These are phyloP conservation scores for Debaryomyces nepalensis DNA, from an alignment of 1,139 yeast species.

Conservation along the genomic window DNA sequence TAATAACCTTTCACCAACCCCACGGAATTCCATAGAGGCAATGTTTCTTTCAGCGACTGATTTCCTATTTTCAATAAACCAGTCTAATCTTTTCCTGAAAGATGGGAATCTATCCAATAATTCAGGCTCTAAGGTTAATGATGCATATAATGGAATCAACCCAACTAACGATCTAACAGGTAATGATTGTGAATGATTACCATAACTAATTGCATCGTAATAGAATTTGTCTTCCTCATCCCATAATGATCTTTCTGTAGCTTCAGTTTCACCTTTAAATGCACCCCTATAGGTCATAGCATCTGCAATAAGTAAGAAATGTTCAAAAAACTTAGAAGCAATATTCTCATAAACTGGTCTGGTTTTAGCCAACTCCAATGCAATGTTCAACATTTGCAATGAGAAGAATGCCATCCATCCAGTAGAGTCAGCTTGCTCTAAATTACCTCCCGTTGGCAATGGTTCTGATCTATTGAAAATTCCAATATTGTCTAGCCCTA, in stretches of 20 bases:
- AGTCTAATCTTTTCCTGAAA: constrained; percentile 81
- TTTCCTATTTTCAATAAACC: constrained; percentile 80
- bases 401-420: constrained; percentile 99
- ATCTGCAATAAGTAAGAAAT: constrained; percentile 89
- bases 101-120: constrained; percentile 78
- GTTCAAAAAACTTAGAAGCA: constrained; percentile 95
- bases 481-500: constrained; percentile 94
- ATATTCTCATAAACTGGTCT: constrained; percentile 91
- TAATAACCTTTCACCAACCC: constrained; percentile 83
- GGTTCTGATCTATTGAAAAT: constrained; percentile 94
- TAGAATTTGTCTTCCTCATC: constrained; percentile 88
- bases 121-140: constrained; percentile 88
- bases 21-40: constrained; percentile 85
- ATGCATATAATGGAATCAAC: constrained; percentile 89
- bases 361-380: constrained; percentile 83
- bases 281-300: constrained; percentile 83
- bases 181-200: constrained; percentile 70
- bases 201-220: constrained; percentile 91
- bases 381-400: constrained; percentile 90
- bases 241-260: constrained; percentile 76
- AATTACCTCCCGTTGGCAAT: constrained; percentile 87
- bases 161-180: constrained; percentile 94
- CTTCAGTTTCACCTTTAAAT: constrained; percentile 44
- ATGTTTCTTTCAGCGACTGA: constrained; percentile 83
- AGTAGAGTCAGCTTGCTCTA: constrained; percentile 96